Conservation (phyloP, 2,329 filamentous ascomycete species). For the Biscogniauxia sp. region DNA sequence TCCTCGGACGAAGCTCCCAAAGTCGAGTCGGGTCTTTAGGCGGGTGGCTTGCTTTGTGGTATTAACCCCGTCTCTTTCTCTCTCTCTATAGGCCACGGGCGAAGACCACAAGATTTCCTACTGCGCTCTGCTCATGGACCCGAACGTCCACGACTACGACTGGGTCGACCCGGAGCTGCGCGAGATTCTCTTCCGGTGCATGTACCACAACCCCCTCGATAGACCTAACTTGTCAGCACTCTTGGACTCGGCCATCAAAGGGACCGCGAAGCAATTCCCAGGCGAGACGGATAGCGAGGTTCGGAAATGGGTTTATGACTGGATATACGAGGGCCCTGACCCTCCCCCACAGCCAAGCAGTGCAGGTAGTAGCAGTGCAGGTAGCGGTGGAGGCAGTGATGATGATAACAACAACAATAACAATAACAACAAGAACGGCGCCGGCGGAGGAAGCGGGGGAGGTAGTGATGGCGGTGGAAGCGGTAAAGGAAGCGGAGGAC, state of each 20-base stretch:
- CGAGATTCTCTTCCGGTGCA: slow-evolving; percentile 19
- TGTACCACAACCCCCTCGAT: slow-evolving; percentile 22
- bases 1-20: background rate
- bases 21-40: background rate
- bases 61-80: no score
- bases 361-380: background rate
- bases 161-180: slow-evolving; percentile 19
- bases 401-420: no score
- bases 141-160: slow-evolving; percentile 3
- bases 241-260: slow-evolving; percentile 11
- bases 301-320: slow-evolving; percentile 15
- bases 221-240: slow-evolving; percentile 19
- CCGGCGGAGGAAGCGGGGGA: no score
- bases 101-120: slow-evolving; percentile 18
- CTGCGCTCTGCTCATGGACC: slow-evolving; percentile 18
- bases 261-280: background rate
- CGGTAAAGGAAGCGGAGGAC: no score
- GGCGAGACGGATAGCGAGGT: slow-evolving; percentile 16
- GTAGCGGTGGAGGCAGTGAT: background rate
- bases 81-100: background rate
- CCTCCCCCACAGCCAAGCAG: background rate
- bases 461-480: no score
- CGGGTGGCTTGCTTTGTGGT: no score
- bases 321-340: slow-evolving; percentile 12
- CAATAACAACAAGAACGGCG: no score